phyloP scores from a whole-genome alignment of 805 yeast genomes.

The Kazachstania africana region DNA sequence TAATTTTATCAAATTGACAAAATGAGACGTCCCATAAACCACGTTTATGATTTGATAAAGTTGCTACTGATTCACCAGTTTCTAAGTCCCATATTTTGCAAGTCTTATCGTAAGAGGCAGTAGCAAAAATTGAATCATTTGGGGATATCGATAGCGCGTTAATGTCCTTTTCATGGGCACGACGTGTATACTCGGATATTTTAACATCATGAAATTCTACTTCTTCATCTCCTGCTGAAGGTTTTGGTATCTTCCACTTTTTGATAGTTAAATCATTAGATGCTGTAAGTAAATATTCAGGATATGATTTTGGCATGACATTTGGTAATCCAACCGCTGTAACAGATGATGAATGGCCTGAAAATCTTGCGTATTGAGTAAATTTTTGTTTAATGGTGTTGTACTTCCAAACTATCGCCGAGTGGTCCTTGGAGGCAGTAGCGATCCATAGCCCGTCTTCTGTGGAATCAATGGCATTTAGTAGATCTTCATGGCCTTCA shows the following conservation, averaged over 20 bases:
- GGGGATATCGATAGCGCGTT: conserved; percentile 86
- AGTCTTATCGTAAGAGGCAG: conserved; percentile 89
- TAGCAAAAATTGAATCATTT: conserved; percentile 75
- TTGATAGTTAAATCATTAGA: conserved; percentile 77
- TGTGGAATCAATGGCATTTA: conserved; percentile 69
- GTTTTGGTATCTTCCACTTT: conserved; percentile 65
- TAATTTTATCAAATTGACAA: conserved; percentile 62
- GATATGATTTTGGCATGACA: conserved; percentile 33
- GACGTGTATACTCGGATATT: conserved; percentile 75
- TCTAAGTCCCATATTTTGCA: conserved; percentile 82
- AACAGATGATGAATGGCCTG: conserved; percentile 81
- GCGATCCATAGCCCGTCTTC: conserved; percentile 82
- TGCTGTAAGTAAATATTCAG: conserved; percentile 69
- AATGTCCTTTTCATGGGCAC: conserved; percentile 95
- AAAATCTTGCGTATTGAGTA: conserved; percentile 45
- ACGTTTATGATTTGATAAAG: conserved; percentile 81
- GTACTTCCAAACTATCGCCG: conserved; percentile 74
- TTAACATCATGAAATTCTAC: conserved; percentile 30
- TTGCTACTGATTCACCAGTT: conserved; percentile 78
- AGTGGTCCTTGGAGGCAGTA: conserved; percentile 82
- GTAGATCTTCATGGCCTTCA: conserved; percentile 78
- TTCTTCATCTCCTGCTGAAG: conserved; percentile 7
- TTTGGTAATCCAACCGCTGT: conserved; percentile 72
- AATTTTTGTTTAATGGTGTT: conserved; percentile 33
- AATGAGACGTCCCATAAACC: conserved; percentile 90